Percentiles rank a stretch among this genome's conserved stretches.
These are phyloP conservation scores for Limtongia smithiae DNA, from an alignment of 805 yeast species.

Conservation along the genomic window DNA sequence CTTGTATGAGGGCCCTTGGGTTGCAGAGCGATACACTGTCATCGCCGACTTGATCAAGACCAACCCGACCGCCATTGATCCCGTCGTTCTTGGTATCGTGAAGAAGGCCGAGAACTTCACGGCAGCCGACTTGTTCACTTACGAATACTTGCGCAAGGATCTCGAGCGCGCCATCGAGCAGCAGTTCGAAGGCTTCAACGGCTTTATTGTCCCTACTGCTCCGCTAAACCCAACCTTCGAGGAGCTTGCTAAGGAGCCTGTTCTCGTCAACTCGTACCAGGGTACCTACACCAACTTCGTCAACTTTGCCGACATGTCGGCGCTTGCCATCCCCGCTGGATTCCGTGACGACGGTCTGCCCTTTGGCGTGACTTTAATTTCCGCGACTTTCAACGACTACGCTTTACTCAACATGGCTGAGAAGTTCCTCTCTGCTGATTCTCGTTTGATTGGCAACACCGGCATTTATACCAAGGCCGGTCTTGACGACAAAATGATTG, in stretches of 20 bases:
- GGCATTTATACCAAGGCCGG: conserved; percentile 39
- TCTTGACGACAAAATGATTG: conserved; percentile 44
- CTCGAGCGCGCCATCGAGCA: conserved; percentile 62
- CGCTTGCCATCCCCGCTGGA: conserved; percentile 87
- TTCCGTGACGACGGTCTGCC: conserved; percentile 86
- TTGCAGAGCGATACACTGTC: conserved; percentile 88
- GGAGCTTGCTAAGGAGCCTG: conserved; percentile 71
- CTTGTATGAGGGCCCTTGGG: conserved; percentile 98
- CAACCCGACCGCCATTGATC: conserved; percentile 77
- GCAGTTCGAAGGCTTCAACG: conserved; percentile 61
- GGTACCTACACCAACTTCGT: conserved; percentile 99
- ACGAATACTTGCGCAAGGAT: conserved; percentile 81
- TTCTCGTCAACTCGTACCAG: conserved; percentile 78
- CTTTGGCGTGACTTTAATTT: conserved; percentile 81
- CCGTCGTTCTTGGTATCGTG: conserved; percentile 74
- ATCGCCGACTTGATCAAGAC: conserved; percentile 62
- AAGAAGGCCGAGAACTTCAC: conserved; percentile 70
- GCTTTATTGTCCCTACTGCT: conserved; percentile 85
- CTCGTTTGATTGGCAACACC: conserved; percentile 59
- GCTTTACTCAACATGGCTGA: conserved; percentile 83
- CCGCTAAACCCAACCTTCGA: conserved; percentile 85
- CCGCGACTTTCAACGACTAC: conserved; percentile 78
- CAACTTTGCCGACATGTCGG: conserved; percentile 88
- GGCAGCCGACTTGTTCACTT: conserved; percentile 81
- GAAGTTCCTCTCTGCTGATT: conserved; percentile 50